Conservation (phyloP, 352 stramenopile genomes). For the Aphanomyces astaci region DNA sequence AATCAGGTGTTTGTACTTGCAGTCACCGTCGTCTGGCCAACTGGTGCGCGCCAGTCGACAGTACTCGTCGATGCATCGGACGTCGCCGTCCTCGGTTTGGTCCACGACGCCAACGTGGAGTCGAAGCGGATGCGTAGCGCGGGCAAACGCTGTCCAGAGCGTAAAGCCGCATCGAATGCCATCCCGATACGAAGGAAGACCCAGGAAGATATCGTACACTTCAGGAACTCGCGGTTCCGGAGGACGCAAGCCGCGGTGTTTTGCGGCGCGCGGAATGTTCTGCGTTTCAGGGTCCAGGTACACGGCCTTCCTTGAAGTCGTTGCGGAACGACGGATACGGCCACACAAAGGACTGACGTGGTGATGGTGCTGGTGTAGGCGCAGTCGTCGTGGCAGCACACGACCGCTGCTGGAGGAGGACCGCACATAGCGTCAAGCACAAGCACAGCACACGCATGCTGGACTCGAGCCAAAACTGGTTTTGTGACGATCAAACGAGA, state of each 20-base stretch:
- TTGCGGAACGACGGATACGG: no score
- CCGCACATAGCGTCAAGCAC: no score
- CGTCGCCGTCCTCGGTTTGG: not conserved
- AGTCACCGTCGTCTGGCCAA: not conserved
- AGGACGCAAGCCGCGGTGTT: not conserved
- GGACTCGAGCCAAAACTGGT: no score
- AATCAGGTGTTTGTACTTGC: conserved; percentile 21
- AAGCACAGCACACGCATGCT: no score
- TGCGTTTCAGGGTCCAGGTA: conserved; percentile 10
- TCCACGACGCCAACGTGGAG: conserved; percentile 18
- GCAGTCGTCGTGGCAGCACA: no score
- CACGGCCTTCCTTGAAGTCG: no score
- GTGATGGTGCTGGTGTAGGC: no score
- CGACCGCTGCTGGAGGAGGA: no score
- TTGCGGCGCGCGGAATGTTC: not conserved
- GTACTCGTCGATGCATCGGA: conserved; percentile 15
- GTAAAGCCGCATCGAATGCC: conserved; percentile 17
- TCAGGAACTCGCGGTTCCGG: not conserved
- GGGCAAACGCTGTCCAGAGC: conserved; percentile 18
- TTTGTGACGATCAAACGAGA: no score
- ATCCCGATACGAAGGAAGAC: conserved; percentile 15
- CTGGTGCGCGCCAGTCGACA: conserved; percentile 9
- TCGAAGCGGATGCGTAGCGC: not conserved
- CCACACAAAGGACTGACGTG: no score
- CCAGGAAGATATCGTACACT: conserved; percentile 17